These are phyloP conservation scores for Cytospora chrysosperma DNA, from an alignment of 2,329 filamentous ascomycete species.

Conservation along the genomic window DNA sequence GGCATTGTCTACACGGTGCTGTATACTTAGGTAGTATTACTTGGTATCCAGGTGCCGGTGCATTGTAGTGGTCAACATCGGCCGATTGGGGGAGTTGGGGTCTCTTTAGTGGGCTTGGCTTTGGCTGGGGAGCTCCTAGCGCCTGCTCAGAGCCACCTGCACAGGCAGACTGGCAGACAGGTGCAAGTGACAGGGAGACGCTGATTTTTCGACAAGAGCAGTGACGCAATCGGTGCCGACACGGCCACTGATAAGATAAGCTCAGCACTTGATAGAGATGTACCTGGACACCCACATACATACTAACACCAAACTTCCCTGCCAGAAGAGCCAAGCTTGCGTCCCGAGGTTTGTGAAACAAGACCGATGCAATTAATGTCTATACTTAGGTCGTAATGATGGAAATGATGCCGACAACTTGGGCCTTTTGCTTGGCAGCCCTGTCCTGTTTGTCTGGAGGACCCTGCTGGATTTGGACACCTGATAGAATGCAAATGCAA, in stretches of 20 bases:
- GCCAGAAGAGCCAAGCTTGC: neutral
- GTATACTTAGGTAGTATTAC: too few species aligned
- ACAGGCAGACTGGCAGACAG: neutral
- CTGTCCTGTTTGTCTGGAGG: neutral
- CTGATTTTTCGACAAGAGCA: constrained; percentile 5
- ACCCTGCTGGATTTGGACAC: constrained; percentile 13
- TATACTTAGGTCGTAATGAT: constrained; percentile 2
- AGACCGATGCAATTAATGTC: neutral
- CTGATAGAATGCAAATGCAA: neutral
- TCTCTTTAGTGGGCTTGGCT: neutral
- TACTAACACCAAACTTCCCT: too few species aligned
- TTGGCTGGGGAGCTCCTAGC: constrained; percentile 16
- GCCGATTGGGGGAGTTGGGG: neutral
- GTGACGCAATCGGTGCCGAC: constrained; percentile 18
- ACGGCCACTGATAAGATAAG: constrained; percentile 18
- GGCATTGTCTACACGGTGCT: constrained; percentile 13
- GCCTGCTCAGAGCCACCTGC: neutral
- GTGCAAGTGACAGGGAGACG: constrained; percentile 1
- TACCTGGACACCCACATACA: neutral
- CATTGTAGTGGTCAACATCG: neutral
- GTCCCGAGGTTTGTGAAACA: neutral
- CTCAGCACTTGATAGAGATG: neutral
- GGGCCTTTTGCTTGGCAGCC: neutral
- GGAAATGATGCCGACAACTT: neutral
- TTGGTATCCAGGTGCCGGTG: neutral